A percentile compares a stretch with the other conserved stretches of the same genome.
phyloP scores from a whole-genome alignment of 2,329 filamentous ascomycete species.

The Colletotrichum musae region DNA sequence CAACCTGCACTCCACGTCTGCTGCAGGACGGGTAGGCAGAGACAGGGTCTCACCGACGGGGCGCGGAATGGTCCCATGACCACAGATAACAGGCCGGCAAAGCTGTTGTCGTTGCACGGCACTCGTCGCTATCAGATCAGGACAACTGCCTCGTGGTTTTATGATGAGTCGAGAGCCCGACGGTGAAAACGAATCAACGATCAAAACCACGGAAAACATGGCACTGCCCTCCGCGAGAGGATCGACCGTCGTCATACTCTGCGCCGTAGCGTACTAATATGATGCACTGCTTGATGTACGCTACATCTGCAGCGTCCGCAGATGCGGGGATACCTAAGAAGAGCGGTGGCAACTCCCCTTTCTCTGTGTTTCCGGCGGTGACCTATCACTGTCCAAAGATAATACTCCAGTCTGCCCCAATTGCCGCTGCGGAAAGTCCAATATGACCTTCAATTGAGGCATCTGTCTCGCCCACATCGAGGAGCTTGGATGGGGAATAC shows the following conservation, averaged over 20 bases:
- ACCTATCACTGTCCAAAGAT: slow-evolving; percentile 1
- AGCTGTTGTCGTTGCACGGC: slow-evolving; percentile 28
- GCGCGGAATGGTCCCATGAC: slow-evolving; percentile 35
- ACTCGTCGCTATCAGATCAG: slow-evolving; percentile 18
- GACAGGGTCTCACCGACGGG: slow-evolving; percentile 23
- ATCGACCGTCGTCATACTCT: slow-evolving; percentile 28
- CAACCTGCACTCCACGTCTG: slow-evolving; percentile 9
- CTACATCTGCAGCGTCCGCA: slow-evolving; percentile 19
- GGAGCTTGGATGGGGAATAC: slow-evolving; percentile 4
- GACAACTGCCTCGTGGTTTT: neutral
- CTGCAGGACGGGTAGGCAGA: slow-evolving; percentile 14
- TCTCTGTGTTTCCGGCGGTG: slow-evolving; percentile 17
- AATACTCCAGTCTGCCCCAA: slow-evolving; percentile 8
- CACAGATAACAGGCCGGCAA: slow-evolving; percentile 18
- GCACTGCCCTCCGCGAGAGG: slow-evolving; percentile 7
- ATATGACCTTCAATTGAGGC: neutral
- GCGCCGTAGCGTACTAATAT: neutral
- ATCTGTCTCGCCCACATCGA: neutral
- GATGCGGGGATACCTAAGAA: slow-evolving; percentile 23
- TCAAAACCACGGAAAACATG: slow-evolving; percentile 21
- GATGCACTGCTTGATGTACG: neutral
- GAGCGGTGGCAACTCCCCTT: slow-evolving; percentile 26
- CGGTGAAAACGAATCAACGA: neutral
- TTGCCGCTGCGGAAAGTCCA: slow-evolving; percentile 11
- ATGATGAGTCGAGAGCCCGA: neutral